Percentiles rank a stretch among this genome's conserved stretches.
Conservation (phyloP, 2,329 filamentous ascomycete species). For the Plenodomus biglobosus region DNA sequence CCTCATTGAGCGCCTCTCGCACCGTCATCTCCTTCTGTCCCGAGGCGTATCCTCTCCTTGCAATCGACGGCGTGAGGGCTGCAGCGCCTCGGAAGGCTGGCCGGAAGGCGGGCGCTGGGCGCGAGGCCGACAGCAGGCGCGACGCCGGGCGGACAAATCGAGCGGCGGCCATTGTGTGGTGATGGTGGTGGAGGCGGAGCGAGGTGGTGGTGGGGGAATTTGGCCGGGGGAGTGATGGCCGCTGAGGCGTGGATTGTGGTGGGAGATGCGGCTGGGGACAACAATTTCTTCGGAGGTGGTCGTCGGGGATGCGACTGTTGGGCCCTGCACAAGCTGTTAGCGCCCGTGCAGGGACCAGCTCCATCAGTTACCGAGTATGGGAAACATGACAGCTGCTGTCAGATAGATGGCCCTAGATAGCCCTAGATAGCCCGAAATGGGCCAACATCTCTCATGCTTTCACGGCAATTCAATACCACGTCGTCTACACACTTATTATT, state of each 20-base stretch:
- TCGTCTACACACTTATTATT: neutral
- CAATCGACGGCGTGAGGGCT: constrained; percentile 51
- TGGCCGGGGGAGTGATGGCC: constrained; percentile 31
- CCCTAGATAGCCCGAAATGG: no score
- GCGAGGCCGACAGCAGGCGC: constrained; percentile 61
- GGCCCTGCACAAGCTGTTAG: constrained; percentile 12
- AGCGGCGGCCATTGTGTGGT: constrained; percentile 56
- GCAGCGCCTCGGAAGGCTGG: constrained; percentile 53
- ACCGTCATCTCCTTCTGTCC: constrained; percentile 91
- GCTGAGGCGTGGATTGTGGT: constrained; percentile 19
- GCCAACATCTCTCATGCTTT: no score
- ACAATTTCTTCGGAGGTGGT: constrained; percentile 24
- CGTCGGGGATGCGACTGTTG: constrained; percentile 21
- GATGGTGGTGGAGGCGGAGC: constrained; percentile 5
- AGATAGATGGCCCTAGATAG: no score
- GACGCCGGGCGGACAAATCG: constrained; percentile 66
- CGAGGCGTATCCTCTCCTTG: constrained; percentile 59
- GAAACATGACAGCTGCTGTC: no score
- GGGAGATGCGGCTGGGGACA: constrained; percentile 24
- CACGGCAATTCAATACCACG: no score
- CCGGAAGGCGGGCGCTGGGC: constrained; percentile 54
- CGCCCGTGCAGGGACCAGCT: neutral
- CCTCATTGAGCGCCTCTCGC: constrained; percentile 95
- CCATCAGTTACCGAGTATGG: constrained; percentile 3
- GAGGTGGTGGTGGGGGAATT: constrained; percentile 21